Percentiles rank a stretch among this genome's conserved stretches.
Conservation (phyloP, 352 stramenopile species). For the Phytophthora idaei region DNA sequence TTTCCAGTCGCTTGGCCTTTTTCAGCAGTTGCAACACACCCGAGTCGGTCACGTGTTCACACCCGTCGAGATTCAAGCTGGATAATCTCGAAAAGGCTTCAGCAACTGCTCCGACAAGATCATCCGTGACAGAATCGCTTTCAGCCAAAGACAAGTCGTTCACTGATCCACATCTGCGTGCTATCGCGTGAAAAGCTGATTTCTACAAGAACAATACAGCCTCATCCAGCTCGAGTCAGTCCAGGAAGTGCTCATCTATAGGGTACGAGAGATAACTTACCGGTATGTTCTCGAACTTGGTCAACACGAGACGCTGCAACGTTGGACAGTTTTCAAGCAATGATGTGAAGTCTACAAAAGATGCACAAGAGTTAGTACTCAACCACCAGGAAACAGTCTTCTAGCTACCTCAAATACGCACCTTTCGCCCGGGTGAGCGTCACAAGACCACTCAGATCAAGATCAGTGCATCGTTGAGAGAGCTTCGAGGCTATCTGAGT, state of each 20-base stretch:
- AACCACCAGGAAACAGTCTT: background rate
- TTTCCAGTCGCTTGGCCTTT: conserved; percentile 37
- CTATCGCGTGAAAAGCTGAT: conserved; percentile 43
- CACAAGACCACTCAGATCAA: conserved; percentile 52
- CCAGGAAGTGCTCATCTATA: background rate
- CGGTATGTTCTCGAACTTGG: conserved; percentile 41
- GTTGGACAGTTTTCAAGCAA: conserved; percentile 47
- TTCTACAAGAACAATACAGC: conserved; percentile 46
- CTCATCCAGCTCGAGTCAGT: conserved; percentile 15
- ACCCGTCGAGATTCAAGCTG: conserved; percentile 54
- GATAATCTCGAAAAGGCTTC: conserved; percentile 44
- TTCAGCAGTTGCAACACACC: conserved; percentile 52
- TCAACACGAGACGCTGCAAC: conserved; percentile 48
- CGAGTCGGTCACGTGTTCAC: conserved; percentile 60
- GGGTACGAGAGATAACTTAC: conserved; percentile 22
- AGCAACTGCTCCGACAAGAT: conserved; percentile 46
- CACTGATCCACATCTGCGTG: conserved; percentile 31
- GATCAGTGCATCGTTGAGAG: conserved; percentile 45
- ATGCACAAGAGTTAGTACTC: background rate
- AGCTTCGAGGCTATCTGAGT: conserved; percentile 54
- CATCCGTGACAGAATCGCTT: conserved; percentile 60
- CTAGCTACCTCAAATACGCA: conserved; percentile 14
- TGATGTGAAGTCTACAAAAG: conserved; percentile 37
- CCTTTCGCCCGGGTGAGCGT: conserved; percentile 35
- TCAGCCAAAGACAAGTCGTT: conserved; percentile 45